Base-by-base conservation (phyloP, 116 monocot species). In the Trichopus zeylanicus region DNA sequence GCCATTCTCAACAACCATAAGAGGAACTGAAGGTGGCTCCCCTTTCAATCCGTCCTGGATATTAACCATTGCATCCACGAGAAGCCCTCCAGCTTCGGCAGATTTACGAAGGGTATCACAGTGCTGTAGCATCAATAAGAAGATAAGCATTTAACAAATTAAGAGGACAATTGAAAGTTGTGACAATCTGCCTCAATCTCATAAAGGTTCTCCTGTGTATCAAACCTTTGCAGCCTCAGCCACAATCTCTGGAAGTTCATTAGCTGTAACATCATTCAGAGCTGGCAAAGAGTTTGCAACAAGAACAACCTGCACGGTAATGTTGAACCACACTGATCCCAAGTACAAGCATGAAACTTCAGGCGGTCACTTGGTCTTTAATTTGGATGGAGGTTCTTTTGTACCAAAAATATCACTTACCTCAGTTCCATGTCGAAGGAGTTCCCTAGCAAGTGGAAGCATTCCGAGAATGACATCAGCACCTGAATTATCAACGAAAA, bases 201-300 rank as follows among this genome's bases (percentile, higher is more conserved):
- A 3, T 27, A 51, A 29, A 21, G 12, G 9, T 8, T 24, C 4
- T 22, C 16, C 35, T 15, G 5, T 18, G 31, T 18, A 2, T 18
- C 73, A 26, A 63, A 97, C 97, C 97, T 97, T 97, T 38, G 97
- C 91, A 65, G 97, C 97, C 80, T 97, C 97, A 34, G 97, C 97
- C 22, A 97, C 87, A 71, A 97, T 97, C 67, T 77, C 97, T 58
- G 97, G 97, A 66, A 97, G 86, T 73, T 97, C 97, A 75, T 84
- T 68, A 27, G 91, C 84, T 29, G 97, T 97, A 22, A 97, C 90
- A 82, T 97, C 97, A 75, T 97, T 97, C 57, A 97, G 67, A 70
- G 97, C 97, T 26, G 97, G 87, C 46, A 82, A 71, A 37, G 91
- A 97, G 67, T 97, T 97, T 28, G 77, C 97, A 67, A 91, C 84